phyloP scores from a whole-genome alignment of 768 basidiomycete species.

The Russula dissimulans region DNA sequence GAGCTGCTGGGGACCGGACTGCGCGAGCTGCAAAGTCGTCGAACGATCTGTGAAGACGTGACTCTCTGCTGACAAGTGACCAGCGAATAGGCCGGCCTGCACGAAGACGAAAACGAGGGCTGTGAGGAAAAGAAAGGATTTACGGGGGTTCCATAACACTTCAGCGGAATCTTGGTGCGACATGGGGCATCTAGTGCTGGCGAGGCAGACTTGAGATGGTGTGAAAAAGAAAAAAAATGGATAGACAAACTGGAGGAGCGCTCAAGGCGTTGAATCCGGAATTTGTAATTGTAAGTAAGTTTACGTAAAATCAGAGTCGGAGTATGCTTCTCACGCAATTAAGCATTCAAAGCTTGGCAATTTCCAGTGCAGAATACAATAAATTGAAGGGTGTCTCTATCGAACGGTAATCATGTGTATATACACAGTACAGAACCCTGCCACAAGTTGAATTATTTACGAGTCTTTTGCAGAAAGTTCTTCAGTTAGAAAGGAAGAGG shows the following conservation, averaged over 20 bases:
- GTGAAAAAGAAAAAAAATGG: not conserved
- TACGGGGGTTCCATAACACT: conserved; percentile 1
- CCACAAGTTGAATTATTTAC: not conserved
- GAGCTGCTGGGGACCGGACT: conserved; percentile 16
- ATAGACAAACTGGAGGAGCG: too few species aligned
- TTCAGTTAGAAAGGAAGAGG: conserved; percentile 5
- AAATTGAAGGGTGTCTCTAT: not conserved
- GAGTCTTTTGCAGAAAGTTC: not conserved
- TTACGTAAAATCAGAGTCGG: too few species aligned
- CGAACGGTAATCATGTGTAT: not conserved
- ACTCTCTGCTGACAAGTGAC: conserved; percentile 19
- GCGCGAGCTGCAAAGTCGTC: conserved; percentile 21
- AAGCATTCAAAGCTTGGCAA: too few species aligned
- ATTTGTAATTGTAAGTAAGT: too few species aligned
- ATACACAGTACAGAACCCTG: not conserved
- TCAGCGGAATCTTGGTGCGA: conserved; percentile 7
- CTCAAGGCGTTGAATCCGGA: too few species aligned
- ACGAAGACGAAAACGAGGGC: conserved; percentile 25
- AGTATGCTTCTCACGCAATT: too few species aligned
- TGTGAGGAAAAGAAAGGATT: conserved; percentile 21
- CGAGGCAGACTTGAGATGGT: not conserved
- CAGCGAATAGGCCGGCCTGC: conserved; percentile 29
- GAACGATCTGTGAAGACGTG: conserved; percentile 23
- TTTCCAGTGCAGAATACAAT: not conserved
- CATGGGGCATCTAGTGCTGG: conserved; percentile 12